Evolutionary conservation across 345 rosid species (phyloP), one percentile per base, ranked within the genome.

Genomic region (Linum trigynum): DNA sequence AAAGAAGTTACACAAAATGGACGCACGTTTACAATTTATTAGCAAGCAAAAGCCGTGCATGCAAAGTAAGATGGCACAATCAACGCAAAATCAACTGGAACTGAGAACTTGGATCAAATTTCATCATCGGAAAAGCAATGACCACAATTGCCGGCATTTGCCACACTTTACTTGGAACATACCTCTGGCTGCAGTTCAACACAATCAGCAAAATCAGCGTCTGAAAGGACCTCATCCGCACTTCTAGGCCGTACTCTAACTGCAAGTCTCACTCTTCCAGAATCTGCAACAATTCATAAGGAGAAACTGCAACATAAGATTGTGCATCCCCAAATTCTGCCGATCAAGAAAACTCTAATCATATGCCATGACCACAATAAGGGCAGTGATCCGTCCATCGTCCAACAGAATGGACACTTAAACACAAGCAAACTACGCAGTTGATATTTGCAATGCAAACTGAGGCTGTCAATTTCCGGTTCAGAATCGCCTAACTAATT

Each of bases 161-260:
- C 32, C 32, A 23, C 32, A 23, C 12, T 5, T 48, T 48, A 43
- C 9, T 43, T 43, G 3, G 9, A 5, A 43, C 50, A 43, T 32
- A 92, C 98, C 91, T 92, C 94, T 5, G 97, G 97, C 69, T 84
- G 92, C 79, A 83, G 76, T 67, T 92, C 98, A 38, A 92, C 90
- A 60, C 89, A 87, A 72, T 87, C 91, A 63, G 85, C 77, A 77
- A 83, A 92, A 74, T 90, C 97, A 74, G 90, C 91, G 71, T 89
- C 96, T 1, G 78, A 80, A 69, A 77, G 58, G 56, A 85, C 92
- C 76, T 89, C 95, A 58, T 87, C 91, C 0, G 81, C 77, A 58
- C 82, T 86, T 73, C 79, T 87, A 45, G 97, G 98, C 51, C 98
- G 77, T 75, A 87, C 76, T 72, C 98, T 84, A 48, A 87, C 91